Percentiles rank a stretch among this genome's conserved stretches.
Conservation (phyloP, 306 rosid genomes). For the Geum urbanum region DNA sequence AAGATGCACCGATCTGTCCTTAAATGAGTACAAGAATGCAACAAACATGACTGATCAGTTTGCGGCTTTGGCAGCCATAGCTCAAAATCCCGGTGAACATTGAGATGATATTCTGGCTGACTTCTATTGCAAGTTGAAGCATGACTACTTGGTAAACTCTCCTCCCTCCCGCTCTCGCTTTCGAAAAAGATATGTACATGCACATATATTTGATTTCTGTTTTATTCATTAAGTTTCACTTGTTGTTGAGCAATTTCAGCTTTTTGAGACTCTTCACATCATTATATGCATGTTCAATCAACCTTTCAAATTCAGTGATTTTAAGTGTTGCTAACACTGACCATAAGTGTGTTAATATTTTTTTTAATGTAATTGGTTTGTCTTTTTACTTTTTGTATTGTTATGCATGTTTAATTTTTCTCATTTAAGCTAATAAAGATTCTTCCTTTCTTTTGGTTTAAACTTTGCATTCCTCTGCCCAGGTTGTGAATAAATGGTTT, state of each 20-base stretch:
- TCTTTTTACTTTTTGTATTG: neutral
- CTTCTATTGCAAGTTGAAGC: conserved; percentile 84
- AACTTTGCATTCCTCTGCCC: conserved; percentile 9
- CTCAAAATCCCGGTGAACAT: conserved; percentile 79
- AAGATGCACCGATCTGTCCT: conserved; percentile 41
- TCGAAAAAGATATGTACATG: too few relatives aligned
- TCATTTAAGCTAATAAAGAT: neutral
- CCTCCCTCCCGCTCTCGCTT: neutral
- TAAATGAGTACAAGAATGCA: conserved; percentile 70
- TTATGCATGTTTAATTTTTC: neutral
- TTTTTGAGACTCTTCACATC: too few relatives aligned
- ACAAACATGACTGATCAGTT: conserved; percentile 98
- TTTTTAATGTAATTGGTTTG: neutral
- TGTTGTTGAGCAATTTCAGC: too few relatives aligned
- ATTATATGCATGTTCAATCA: too few relatives aligned
- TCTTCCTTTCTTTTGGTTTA: neutral
- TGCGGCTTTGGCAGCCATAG: conserved; percentile 85
- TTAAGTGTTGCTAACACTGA: neutral
- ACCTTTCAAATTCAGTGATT: too few relatives aligned
- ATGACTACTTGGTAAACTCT: conserved; percentile 69
- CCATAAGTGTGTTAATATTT: neutral
- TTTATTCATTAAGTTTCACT: too few relatives aligned
- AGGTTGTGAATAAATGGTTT: conserved; percentile 99
- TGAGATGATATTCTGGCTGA: conserved; percentile 83
- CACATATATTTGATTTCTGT: too few relatives aligned